Base-by-base conservation (phyloP, 352 stramenopile genomes). In the Lagenidium giganteum region DNA sequence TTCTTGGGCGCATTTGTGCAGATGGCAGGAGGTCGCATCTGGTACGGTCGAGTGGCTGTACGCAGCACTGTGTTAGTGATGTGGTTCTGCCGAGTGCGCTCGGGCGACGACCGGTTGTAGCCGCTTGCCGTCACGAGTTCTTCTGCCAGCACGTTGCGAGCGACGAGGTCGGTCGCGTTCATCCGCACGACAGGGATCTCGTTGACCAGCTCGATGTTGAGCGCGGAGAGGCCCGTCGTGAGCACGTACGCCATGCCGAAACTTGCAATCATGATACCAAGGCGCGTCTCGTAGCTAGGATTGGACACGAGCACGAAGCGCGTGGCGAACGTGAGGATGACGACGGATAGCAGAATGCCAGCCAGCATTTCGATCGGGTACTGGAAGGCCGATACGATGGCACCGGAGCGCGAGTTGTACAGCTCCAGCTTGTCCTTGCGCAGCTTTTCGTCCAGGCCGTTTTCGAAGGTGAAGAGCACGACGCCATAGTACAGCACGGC, bases 141-240 rank as follows among this genome's bases (percentile, higher is more conserved):
- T n/a, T n/a, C n/a, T n/a, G n/a, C n/a, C n/a, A n/a, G n/a, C n/a
- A n/a, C n/a, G n/a, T n/a, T n/a, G n/a, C n/a, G n/a, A n/a, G n/a
- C n/a, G 18, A 33, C 44, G 8, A 55, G 12, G 11, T 55, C 47
- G n/a, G n/a, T n/a, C n/a, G n/a, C n/a, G 25, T 14, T 47, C 0
- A 37, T 23, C 0, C 38, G 26, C 9, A 55, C 39, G 17, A 55
- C 20, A 1, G 47, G 38, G 7, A 35, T 30, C 4, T 21, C 27
- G 5, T 32, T 36, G 14, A 48, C 31, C 23, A 58, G 36, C 43
- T 63, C 47, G 29, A 63, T 48, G 37, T 63, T 63, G 36, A 63
- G 50, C 3, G 41, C 54, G 34, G 57, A 49, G 43, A 63, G 58
- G 26, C 47, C 47, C 17, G 43, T 63, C 12, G 35, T 33, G 27